Base-by-base conservation (phyloP, 768 basidiomycete species). In the Steccherinum ochraceum region DNA sequence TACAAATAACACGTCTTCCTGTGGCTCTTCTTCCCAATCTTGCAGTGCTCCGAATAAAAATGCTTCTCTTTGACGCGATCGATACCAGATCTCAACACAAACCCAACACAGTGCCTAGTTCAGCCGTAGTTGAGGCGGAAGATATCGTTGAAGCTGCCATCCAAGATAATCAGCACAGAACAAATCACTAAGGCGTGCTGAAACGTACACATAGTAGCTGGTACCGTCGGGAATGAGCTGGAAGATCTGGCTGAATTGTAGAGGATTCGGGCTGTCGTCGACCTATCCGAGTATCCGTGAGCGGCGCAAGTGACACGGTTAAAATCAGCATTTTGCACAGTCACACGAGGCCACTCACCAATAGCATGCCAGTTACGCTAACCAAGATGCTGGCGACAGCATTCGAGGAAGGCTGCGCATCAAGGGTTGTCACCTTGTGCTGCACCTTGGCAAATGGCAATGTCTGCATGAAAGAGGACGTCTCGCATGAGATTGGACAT, bases 231-330 rank as follows among this genome's bases (percentile, higher is more conserved):
- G 84, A 48, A 89, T 76, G 52, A 99, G 81, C 58, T 95, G 92
- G 82, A 99, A 99, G 55, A 83, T 74, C 70, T 99, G 96, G 57
- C 84, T 89, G 75, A 90, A 99, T 61, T 81, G 83, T 51, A 99
- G 72, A n/a, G 90, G 82, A 58, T 89, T 88, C 51, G 69, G 40
- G 56, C 74, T 76, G 54, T 88, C 90, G 59, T 97, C 94, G 57
- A 98, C 82, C 90, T 92, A 57, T 0, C 11, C n/a, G 21, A 18
- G 19, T 13, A 12, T 40, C 16, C 3, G n/a, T 39, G n/a, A 11
- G 35, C 35, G 11, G n/a, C 35, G 11, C 35, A 39, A n/a, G n/a
- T n/a, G n/a, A n/a, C n/a, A n/a, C n/a, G n/a, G n/a, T n/a, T n/a
- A n/a, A n/a, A n/a, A n/a, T n/a, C n/a, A n/a, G n/a, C n/a, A n/a